A percentile compares a stretch with the other conserved stretches of the same genome.
Conservation (phyloP, 75 land plant species). For the Pseudotsuga menziesii region DNA sequence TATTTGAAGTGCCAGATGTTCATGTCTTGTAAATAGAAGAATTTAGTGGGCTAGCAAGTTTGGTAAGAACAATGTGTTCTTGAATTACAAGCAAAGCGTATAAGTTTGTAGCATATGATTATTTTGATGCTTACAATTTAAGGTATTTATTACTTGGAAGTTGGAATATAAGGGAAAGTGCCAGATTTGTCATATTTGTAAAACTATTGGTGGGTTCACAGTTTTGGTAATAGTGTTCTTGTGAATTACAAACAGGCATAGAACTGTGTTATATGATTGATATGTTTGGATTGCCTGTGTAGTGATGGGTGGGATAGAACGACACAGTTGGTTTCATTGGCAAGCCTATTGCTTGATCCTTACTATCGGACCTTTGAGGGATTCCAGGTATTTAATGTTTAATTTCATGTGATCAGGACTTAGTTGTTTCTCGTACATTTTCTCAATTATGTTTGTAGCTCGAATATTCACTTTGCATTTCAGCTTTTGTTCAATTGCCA, state of each 20-base stretch:
- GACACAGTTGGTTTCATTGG: slow-evolving; percentile 82
- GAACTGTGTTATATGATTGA: background rate
- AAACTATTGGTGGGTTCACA: background rate
- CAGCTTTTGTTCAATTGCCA: background rate
- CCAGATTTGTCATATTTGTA: background rate
- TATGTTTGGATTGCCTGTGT: slow-evolving; percentile 14
- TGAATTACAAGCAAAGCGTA: background rate
- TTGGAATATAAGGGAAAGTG: background rate
- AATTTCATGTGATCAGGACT: background rate
- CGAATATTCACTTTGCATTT: background rate
- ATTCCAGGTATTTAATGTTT: slow-evolving; percentile 63
- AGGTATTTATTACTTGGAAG: too few relatives aligned
- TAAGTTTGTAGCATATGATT: background rate
- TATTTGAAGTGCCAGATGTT: background rate
- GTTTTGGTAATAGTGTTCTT: background rate
- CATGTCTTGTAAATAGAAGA: background rate
- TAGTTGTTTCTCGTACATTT: background rate
- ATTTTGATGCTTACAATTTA: background rate
- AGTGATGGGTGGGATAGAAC: slow-evolving; percentile 99
- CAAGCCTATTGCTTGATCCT: slow-evolving; percentile 89
- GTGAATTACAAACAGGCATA: background rate
- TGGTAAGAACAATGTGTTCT: background rate
- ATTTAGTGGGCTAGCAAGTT: background rate
- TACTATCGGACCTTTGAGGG: slow-evolving; percentile 92
- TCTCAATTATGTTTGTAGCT: background rate